Evolutionary conservation across 2,329 filamentous ascomycete genomes (phyloP), one percentile per base, ranked within the genome.

Genomic region (Dactylellina cionopaga): DNA sequence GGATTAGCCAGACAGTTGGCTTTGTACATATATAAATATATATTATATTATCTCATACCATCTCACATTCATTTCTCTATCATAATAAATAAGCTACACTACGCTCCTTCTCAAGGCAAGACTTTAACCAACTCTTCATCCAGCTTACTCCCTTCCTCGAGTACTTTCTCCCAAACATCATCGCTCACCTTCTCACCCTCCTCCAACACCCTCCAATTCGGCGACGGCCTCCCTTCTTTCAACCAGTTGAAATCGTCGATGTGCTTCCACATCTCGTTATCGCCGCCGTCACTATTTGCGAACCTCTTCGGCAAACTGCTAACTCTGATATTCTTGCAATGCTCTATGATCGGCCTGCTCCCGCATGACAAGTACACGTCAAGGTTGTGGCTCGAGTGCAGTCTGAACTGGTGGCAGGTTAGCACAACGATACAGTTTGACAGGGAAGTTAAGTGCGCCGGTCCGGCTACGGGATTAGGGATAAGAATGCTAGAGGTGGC

Each of bases 181-280:
- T 89, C 86, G 0, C 81, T 76, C 10, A 94, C 81, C 22, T 85
- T 85, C 60, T 89, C 82, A 0, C 83, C 83, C 56, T 87, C 84
- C 1, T 86, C 83, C 19, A 98, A 76, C 1, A 92, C 81, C 31
- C 83, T 86, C 92, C 94, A 99, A 79, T 99, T 93, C 1, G 95
- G 95, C 78, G 92, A 97, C 27, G 22, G 19, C 22, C 87, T 87
- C 66, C 91, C 92, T 13, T 86, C 84, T 80, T 93, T 96, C 74
- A 97, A 85, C 95, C 95, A 98, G 81, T 96, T 96, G 84, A 99
- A 99, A 80, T 99, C 95, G 80, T 98, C 92, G 13, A 98, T 91
- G 77, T 95, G 88, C 76, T 93, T 86, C 92, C 92, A 99, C 77
- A 90, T 86, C 79, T 96, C 94, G 39, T 17, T 54, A n/a, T 39